Conservation (phyloP, 306 rosid species). For the Lathyrus aphaca region DNA sequence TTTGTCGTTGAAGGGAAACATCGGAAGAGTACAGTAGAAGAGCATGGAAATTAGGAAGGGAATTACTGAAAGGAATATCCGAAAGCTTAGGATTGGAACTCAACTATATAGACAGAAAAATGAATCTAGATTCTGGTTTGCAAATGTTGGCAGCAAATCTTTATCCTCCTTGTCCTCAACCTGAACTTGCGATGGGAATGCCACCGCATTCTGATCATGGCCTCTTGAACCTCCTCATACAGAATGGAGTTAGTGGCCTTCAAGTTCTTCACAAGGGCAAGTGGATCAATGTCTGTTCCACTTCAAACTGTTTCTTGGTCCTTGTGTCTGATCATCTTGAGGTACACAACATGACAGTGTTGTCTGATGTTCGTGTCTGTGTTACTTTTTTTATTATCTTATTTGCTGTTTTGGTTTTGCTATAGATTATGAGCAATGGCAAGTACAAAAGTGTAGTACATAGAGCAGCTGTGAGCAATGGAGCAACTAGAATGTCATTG, state of each 20-base stretch:
- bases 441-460: slow-evolving; percentile 58
- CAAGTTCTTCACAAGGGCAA: slow-evolving; percentile 62
- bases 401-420: background rate
- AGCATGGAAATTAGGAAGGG: slow-evolving; percentile 46
- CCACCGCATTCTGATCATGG: slow-evolving; percentile 78
- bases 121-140: slow-evolving; percentile 52
- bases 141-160: slow-evolving; percentile 54
- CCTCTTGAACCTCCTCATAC: slow-evolving; percentile 55
- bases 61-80: slow-evolving; percentile 60
- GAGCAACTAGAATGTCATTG: slow-evolving; percentile 54
- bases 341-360: slow-evolving; percentile 39
- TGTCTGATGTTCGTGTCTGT: background rate
- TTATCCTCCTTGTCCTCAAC: slow-evolving; percentile 73
- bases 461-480: slow-evolving; percentile 51
- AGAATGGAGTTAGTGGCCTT: slow-evolving; percentile 66
- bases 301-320: slow-evolving; percentile 55
- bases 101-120: slow-evolving; percentile 35
- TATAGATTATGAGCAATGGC: slow-evolving; percentile 55
- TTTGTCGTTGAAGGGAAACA: slow-evolving; percentile 42
- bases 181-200: slow-evolving; percentile 68
- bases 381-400: background rate
- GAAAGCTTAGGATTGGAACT: slow-evolving; percentile 58
- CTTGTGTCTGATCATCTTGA: slow-evolving; percentile 68
- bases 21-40: slow-evolving; percentile 47
- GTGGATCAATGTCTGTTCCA: slow-evolving; percentile 60